These are phyloP conservation scores for Trichoderma sp. DNA, from an alignment of 2,329 filamentous ascomycete genomes.

Conservation along the genomic window DNA sequence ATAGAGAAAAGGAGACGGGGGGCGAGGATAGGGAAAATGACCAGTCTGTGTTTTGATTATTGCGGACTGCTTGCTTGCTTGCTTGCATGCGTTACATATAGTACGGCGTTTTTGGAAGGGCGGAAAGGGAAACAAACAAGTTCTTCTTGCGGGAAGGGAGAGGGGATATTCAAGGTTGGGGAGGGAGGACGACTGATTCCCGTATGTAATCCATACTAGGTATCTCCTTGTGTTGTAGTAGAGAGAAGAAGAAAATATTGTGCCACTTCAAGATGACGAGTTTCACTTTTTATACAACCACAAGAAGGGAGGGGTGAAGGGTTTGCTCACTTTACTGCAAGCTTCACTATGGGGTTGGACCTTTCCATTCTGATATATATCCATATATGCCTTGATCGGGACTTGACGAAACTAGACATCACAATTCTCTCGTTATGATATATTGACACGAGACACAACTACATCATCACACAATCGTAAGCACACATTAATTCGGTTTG, in stretches of 20 bases:
- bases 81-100: conserved; percentile 35
- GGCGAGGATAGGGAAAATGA: conserved; percentile 8
- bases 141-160: conserved; percentile 24
- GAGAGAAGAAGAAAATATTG: conserved; percentile 9
- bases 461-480: neutral
- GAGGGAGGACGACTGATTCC: conserved; percentile 26
- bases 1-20: neutral
- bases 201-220: conserved; percentile 32
- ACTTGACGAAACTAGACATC: neutral
- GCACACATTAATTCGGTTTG: neutral
- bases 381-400: too few relatives aligned
- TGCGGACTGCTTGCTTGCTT: conserved; percentile 31
- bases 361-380: neutral
- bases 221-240: conserved; percentile 28
- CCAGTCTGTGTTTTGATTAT: conserved; percentile 31
- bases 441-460: neutral
- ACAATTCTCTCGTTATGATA: neutral
- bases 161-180: conserved; percentile 18
- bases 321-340: neutral
- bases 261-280: neutral
- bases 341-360: neutral
- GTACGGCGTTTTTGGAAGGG: conserved; percentile 41
- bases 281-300: neutral
- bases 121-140: conserved; percentile 31
- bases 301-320: neutral